Base-by-base conservation (phyloP, 2,329 filamentous ascomycete genomes). In the Cadophora sp. region DNA sequence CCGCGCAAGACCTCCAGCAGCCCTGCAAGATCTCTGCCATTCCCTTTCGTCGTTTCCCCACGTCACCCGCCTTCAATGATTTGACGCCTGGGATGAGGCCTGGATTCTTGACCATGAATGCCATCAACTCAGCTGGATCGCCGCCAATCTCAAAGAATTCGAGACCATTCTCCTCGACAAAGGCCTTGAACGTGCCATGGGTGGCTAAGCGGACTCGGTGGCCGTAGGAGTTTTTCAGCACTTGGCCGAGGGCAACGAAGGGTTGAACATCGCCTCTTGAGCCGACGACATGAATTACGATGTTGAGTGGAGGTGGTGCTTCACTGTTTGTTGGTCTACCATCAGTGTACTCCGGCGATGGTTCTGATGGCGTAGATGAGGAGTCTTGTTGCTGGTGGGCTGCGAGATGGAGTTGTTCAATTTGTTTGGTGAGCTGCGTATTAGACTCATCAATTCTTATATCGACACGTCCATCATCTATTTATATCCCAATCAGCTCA, bases 51-150 rank as follows among this genome's bases (percentile, higher is more conserved):
- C 92, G 84, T 78, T 89, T 91, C 48, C 86, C 89, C 58, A 97
- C 87, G 75, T 96, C 93, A 6, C 93, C 93, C 70, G 85, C 91
- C 67, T 88, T 89, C 59, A 96, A 79, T 0, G 91, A 89, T 58
- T 94, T 89, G 67, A 95, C 87, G 0, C 91, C 91, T 1, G 93
- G 93, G 89, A 96, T 93, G 41, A 97, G 82, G 0, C 93, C 92
- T 0, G 93, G 92, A 72, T 96, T 91, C 78, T 94, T 94, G 51
- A 96, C 93, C 93, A 96, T 96, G 74, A 94, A 96, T 3, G 93
- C 92, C 91, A 93, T 94, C 48, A 93, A 81, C 74, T 91, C 86
- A 1, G 88, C 85, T 0, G 91, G 91, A 75, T 94, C 90, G 2
- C 91, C 91, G 16, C 91, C 90, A 61, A 93, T 91, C 68, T 81